Evolutionary conservation across 257 asterid genomes (phyloP), one percentile per base, ranked within the genome.

Genomic region (Salvia miltiorrhiza): DNA sequence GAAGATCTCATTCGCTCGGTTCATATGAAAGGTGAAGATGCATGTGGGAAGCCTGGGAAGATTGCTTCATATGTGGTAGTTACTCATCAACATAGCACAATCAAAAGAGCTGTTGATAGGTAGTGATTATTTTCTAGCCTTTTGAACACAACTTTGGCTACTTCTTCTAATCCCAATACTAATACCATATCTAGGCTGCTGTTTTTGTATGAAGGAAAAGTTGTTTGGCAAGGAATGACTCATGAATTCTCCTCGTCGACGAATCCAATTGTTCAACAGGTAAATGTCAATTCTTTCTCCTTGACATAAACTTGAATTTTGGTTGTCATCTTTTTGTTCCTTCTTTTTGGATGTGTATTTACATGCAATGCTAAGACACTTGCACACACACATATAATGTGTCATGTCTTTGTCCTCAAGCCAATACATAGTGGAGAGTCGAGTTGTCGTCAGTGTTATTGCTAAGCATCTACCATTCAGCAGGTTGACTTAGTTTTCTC

Each of bases 1-100:
- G 99, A 94, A 79, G 99, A 94, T 82, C 95, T 94, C 77, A 94
- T 91, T 66, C 97, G 99, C 62, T 94, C 97, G 14, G 97, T 94
- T 80, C 99, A 94, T 72, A 72, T 79, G 78, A 80, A 82, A 78
- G 95, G 92, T 5, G 84, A 91, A 81, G 97, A 86, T 85, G 99
- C 93, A 59, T 75, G 84, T 71, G 88, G 96, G 76, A 78, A 83
- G 79, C 93, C 96, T n/a, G 99, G 97, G 66, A 86, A 91, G 67
- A 91, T 94, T 80, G 88, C 97, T 40, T 94, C 99, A 39, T 94
- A 91, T 70, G 87, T 88, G 39, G 93, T 94, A 49, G 97, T 94
- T 69, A 94, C 99, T 69, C 99, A 94, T 84, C 99, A 94, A 74
- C 97, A 94, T 71, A 89, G 97, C 87, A 94, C 99, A 21, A 94